phyloP scores from a whole-genome alignment of 1,284 basidiomycete genomes.

The Trametes polyzona region DNA sequence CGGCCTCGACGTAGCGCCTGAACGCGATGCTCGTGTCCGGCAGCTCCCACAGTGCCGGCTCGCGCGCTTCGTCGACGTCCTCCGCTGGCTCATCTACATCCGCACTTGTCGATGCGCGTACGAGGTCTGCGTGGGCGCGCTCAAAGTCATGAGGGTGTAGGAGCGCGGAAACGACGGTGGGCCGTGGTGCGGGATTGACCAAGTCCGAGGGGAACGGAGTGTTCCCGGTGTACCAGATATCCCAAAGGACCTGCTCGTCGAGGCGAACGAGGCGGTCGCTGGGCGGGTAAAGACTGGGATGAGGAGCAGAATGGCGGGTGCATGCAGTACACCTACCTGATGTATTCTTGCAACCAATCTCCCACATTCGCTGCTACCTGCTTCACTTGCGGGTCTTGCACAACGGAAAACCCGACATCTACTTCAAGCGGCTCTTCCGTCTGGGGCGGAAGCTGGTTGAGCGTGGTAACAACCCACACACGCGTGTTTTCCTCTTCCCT shows the following conservation, averaged over 20 bases:
- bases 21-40: constrained; percentile 79
- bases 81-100: constrained; percentile 4
- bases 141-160: constrained; percentile 59
- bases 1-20: constrained; percentile 72
- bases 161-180: constrained; percentile 62
- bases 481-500: constrained; percentile 42
- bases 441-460: constrained; percentile 29
- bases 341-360: constrained; percentile 53
- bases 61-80: constrained; percentile 27
- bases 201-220: constrained; percentile 69
- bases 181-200: constrained; percentile 69
- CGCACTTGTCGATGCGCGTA: not conserved
- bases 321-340: constrained; percentile 44
- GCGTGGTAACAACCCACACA: constrained; percentile 39
- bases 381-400: constrained; percentile 10
- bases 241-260: constrained; percentile 59
- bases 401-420: not conserved
- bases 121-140: constrained; percentile 23
- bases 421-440: not conserved
- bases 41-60: constrained; percentile 48
- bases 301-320: not conserved
- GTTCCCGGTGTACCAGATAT: constrained; percentile 71
- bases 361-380: constrained; percentile 30
- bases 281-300: not conserved
- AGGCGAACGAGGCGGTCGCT: constrained; percentile 50